A percentile compares a stretch with the other conserved stretches of the same genome.
Conservation (phyloP, 2,329 filamentous ascomycete genomes). For the Coniosporium tulheliwenetii region DNA sequence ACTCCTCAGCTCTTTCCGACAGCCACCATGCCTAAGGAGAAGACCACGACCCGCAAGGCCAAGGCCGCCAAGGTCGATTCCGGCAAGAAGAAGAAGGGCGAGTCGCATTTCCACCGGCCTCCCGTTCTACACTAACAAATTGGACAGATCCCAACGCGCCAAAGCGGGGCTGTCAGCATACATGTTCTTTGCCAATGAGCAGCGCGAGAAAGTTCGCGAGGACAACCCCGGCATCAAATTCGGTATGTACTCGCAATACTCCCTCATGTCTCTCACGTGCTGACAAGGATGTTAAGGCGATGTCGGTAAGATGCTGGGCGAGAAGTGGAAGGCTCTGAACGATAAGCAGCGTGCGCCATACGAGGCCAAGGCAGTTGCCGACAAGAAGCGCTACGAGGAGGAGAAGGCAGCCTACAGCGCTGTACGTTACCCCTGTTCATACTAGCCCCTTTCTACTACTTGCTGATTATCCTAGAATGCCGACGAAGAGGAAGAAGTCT, state of each 20-base stretch:
- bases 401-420: conserved; percentile 84
- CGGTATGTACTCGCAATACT: conserved; percentile 37
- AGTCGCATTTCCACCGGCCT: conserved; percentile 9
- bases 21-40: conserved; percentile 52
- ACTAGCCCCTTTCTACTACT: neutral
- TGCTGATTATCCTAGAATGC: neutral
- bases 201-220: conserved; percentile 93
- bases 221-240: conserved; percentile 98
- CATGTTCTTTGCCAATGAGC: conserved; percentile 99
- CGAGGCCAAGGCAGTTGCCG: conserved; percentile 86
- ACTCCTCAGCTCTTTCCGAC: conserved; percentile 1
- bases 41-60: conserved; percentile 44
- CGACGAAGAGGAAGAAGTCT: conserved; percentile 1
- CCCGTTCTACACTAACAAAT: neutral
- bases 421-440: conserved; percentile 38
- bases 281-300: conserved; percentile 42
- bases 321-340: conserved; percentile 94
- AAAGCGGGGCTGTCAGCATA: conserved; percentile 98
- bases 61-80: conserved; percentile 37
- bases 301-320: conserved; percentile 94
- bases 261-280: conserved; percentile 22
- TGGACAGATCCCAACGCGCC: conserved; percentile 79
- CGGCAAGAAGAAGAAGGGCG: conserved; percentile 61
- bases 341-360: conserved; percentile 89
- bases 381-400: conserved; percentile 99